Evolutionary conservation across 495 filamentous ascomycete species (phyloP), one percentile per base, ranked within the genome.

Genomic region (Penicillium simplicissimum): DNA sequence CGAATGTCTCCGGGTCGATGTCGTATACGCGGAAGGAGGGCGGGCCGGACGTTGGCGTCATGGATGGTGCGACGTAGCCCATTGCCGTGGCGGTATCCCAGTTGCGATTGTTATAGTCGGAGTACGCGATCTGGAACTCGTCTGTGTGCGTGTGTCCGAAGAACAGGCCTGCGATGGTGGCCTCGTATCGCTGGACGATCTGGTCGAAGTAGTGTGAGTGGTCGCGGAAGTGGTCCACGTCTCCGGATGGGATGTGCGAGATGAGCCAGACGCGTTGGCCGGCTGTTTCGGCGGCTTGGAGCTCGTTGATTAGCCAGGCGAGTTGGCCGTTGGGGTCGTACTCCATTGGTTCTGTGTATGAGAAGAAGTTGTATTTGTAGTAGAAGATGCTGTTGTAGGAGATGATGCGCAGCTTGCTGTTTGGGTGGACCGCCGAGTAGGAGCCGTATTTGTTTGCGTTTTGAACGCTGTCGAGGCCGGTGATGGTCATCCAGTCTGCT

Each of bases 81-180:
- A 79, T 73, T 43, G 74, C 75, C 4, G 74, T 62, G 3, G 84
- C 83, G 6, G 75, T 82, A 11, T 71, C 57, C 40, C 60, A 62
- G 51, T 56, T 65, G 7, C 70, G 76, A 21, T 61, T 61, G 4
- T 43, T 71, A 59, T 82, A 82, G 56, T 81, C 62, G 1, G 79
- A 69, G 73, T 86, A 86, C 11, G 76, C 73, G 52, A 87, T 72
- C 49, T 85, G 73, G 63, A 86, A 84, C 47, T 80, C 75, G 59
- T 87, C 84, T 42, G 70, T 72, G 63, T 86, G 84, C 0, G 83
- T 85, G 64, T 86, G 84, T 33, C 81, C 84, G 65, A 78, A 84
- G 71, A 85, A 85, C n/a, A 84, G 58, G 3, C 75, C 83, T 4
- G 82, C 78, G 55, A 87, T 85, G 14, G 79, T 82, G 1, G 74